A percentile compares a stretch with the other conserved stretches of the same genome.
Evolutionary conservation across 495 filamentous ascomycete species (phyloP).

Genomic region (Penicillium herquei): DNA sequence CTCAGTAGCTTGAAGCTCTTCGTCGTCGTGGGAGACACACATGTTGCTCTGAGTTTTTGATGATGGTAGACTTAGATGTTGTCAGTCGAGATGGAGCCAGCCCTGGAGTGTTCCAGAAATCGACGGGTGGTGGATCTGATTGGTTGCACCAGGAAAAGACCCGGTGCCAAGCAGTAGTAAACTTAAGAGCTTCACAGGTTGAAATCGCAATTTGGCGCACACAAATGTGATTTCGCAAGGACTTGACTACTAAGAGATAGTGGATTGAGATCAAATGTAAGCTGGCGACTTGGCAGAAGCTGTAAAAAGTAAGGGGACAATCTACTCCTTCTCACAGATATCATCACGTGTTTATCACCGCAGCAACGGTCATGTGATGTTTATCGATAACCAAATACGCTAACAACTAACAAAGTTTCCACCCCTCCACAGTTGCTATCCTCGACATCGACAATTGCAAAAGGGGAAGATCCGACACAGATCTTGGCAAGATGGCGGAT

Average conservation of each 20-base stretch:
- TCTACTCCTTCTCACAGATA: neutral
- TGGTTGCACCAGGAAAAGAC: slow-evolving; percentile 4
- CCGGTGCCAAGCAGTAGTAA: neutral
- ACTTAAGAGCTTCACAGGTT: neutral
- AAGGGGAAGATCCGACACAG: neutral
- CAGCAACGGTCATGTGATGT: slow-evolving; percentile 39
- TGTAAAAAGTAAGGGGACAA: neutral
- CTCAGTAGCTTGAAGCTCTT: slow-evolving; percentile 1
- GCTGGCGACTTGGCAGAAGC: too few species aligned
- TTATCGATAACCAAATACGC: slow-evolving; percentile 43
- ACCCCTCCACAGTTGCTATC: slow-evolving; percentile 5
- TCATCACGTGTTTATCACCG: slow-evolving; percentile 33
- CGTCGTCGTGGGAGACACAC: slow-evolving; percentile 5
- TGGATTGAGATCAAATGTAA: too few species aligned
- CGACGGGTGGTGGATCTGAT: slow-evolving; percentile 11
- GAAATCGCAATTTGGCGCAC: neutral
- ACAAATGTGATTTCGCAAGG: too few species aligned
- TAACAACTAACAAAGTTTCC: slow-evolving; percentile 7
- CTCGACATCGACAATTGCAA: slow-evolving; percentile 2
- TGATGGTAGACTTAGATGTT: neutral
- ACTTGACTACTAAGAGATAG: too few species aligned
- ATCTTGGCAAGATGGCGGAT: slow-evolving; percentile 45
- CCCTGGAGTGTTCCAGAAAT: slow-evolving; percentile 2
- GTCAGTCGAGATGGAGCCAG: neutral
- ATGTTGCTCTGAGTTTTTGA: neutral